Percentiles rank a stretch among this genome's conserved stretches.
These are phyloP conservation scores for Penicillium macrosclerotiorum DNA, from an alignment of 495 filamentous ascomycete species.

Conservation along the genomic window DNA sequence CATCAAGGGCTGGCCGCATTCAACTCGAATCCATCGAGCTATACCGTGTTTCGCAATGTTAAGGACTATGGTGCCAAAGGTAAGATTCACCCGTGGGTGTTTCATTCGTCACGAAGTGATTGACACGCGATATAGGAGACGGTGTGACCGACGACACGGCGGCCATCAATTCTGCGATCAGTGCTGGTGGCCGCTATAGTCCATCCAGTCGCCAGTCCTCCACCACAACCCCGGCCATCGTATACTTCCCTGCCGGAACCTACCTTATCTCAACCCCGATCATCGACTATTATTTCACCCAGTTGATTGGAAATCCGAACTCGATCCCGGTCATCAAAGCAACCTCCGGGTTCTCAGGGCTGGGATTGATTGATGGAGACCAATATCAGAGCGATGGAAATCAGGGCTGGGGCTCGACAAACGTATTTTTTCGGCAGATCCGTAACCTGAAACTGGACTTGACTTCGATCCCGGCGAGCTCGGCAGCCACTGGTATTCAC, in stretches of 20 bases:
- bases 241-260: constrained; percentile 64
- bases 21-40: constrained; percentile 46
- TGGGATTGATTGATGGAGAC: constrained; percentile 69
- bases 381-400: constrained; percentile 48
- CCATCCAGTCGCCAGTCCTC: constrained; percentile 44
- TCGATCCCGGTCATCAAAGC: constrained; percentile 64
- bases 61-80: constrained; percentile 65
- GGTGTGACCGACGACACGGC: constrained; percentile 65
- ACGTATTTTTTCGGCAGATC: constrained; percentile 76
- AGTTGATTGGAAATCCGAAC: constrained; percentile 67
- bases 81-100: constrained; percentile 17
- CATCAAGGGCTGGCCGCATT: constrained; percentile 64
- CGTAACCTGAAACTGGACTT: constrained; percentile 76
- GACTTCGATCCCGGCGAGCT: constrained; percentile 55
- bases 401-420: constrained; percentile 57
- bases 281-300: constrained; percentile 60
- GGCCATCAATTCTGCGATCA: constrained; percentile 62
- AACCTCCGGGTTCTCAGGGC: constrained; percentile 58
- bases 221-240: constrained; percentile 56
- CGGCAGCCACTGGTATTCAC: constrained; percentile 64
- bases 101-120: background rate
- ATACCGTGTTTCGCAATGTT: constrained; percentile 77
- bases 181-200: constrained; percentile 50
- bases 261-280: constrained; percentile 60
- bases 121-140: constrained; percentile 38